phyloP scores from a whole-genome alignment of 73 alveolate genomes.

The Paraurostyla sp. region DNA sequence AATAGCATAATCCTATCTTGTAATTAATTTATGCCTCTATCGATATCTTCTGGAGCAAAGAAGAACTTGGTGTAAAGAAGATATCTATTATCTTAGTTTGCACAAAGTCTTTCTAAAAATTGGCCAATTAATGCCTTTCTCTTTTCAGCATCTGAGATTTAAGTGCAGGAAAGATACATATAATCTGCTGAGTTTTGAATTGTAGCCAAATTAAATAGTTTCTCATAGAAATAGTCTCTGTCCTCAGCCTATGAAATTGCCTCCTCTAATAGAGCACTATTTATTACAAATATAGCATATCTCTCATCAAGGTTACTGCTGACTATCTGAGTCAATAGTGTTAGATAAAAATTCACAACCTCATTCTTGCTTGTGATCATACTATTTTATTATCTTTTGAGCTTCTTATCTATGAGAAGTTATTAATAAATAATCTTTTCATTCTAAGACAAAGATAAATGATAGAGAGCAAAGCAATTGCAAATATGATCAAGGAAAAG shows the following conservation, averaged over 20 bases:
- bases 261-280: constrained; percentile 1
- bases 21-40: not conserved
- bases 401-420: not conserved
- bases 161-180: not conserved
- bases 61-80: not conserved
- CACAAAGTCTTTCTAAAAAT: not conserved
- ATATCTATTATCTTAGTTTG: not conserved
- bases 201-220: not conserved
- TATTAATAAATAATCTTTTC: not conserved
- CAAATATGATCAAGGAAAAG: constrained; percentile 12
- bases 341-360: not conserved
- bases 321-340: not conserved
- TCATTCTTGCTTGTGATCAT: not conserved
- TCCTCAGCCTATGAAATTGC: not conserved
- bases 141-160: not conserved
- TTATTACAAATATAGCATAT: constrained; percentile 5
- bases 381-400: not conserved
- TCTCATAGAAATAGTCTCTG: not conserved
- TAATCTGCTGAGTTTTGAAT: constrained; percentile 2
- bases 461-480: not conserved
- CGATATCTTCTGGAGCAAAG: not conserved
- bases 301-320: constrained; percentile 15
- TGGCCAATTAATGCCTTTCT: not conserved
- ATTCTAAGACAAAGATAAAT: not conserved
- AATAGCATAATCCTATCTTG: not conserved